Percentiles rank a stretch among this genome's conserved stretches.
Evolutionary conservation across 495 filamentous ascomycete species (phyloP).

Genomic region (Hypoxylon lienhwacheense): DNA sequence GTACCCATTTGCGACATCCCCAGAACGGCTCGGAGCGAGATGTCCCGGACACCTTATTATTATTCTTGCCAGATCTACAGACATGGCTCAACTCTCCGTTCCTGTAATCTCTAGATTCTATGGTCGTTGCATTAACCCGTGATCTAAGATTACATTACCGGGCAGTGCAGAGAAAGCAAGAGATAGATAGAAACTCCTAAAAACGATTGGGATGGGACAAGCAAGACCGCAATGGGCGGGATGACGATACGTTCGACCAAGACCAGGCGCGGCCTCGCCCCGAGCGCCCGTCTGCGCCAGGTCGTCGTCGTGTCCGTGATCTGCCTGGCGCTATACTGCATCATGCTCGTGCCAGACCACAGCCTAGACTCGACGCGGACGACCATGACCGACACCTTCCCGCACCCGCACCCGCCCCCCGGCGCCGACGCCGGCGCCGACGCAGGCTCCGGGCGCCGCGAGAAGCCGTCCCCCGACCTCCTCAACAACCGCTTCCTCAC

Average conservation of each 20-base stretch:
- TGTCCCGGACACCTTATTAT: slow-evolving; percentile 13
- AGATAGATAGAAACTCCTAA: neutral
- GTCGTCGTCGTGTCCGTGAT: slow-evolving; percentile 34
- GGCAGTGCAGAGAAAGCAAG: neutral
- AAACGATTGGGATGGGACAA: slow-evolving; percentile 7
- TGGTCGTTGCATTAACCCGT: neutral
- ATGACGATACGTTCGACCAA: slow-evolving; percentile 17
- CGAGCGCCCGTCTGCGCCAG: slow-evolving; percentile 40
- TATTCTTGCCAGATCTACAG: slow-evolving; percentile 19
- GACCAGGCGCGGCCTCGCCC: slow-evolving; percentile 1
- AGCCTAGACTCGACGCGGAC: slow-evolving; percentile 32
- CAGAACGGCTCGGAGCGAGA: slow-evolving; percentile 24
- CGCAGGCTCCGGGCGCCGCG: neutral
- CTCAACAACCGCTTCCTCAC: slow-evolving; percentile 47
- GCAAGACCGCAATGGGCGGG: slow-evolving; percentile 3
- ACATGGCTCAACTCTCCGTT: too few species aligned
- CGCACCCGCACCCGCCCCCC: slow-evolving; percentile 1
- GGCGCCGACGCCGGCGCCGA: neutral
- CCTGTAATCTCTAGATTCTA: too few species aligned
- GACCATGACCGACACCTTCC: slow-evolving; percentile 17
- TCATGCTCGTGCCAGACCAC: slow-evolving; percentile 39
- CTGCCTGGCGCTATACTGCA: slow-evolving; percentile 43
- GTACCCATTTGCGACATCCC: too few species aligned
- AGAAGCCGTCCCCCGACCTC: slow-evolving; percentile 29
- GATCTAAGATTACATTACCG: too few species aligned